phyloP scores from a whole-genome alignment of 2,329 filamentous ascomycete species.

The Akanthomyces dipterigenus region DNA sequence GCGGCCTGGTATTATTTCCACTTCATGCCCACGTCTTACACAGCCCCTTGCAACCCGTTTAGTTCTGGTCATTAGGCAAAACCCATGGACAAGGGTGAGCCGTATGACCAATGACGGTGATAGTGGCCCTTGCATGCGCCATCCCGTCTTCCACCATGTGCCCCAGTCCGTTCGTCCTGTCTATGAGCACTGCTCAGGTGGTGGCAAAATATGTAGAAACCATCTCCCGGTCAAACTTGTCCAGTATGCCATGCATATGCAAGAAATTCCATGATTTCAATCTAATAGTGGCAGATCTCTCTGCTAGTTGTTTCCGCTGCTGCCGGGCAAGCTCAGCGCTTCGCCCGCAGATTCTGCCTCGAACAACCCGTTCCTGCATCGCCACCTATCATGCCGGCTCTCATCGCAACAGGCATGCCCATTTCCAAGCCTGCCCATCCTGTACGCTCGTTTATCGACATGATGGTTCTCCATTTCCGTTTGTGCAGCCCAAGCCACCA shows the following conservation, averaged over 20 bases:
- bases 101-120: not conserved
- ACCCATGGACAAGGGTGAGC: not conserved
- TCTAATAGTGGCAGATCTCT: not conserved
- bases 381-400: not conserved
- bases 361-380: not conserved
- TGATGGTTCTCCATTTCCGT: rapidly evolving
- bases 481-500: not conserved
- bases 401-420: not conserved
- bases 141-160: not conserved
- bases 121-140: constrained; percentile 2
- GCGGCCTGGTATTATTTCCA: not conserved
- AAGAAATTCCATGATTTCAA: not conserved
- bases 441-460: not conserved
- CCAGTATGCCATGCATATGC: not conserved
- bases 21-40: not conserved
- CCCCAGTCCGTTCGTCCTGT: not conserved
- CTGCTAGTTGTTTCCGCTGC: not conserved
- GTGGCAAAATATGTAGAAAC: constrained; percentile 3
- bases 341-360: not conserved
- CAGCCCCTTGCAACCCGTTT: not conserved
- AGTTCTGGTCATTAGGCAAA: not conserved
- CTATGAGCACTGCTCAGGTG: not conserved
- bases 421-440: not conserved
- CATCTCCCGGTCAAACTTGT: not conserved
- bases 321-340: not conserved